phyloP scores from a whole-genome alignment of 306 rosid species.

The Acacia acuminata region DNA sequence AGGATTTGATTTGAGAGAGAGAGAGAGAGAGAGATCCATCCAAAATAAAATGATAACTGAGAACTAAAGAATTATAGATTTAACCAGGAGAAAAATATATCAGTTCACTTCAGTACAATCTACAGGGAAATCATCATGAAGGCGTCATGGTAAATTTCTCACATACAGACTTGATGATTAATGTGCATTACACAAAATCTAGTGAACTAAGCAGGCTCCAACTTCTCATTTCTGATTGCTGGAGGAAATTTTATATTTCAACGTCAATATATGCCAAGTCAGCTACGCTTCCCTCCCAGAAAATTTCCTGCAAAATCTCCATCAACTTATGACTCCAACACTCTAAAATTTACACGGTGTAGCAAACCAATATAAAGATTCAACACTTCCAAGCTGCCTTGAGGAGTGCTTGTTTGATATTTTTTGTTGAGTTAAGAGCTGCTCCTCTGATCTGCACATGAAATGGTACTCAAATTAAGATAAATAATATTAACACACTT shows the following conservation, averaged over 20 bases:
- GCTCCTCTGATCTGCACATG: constrained; percentile 22
- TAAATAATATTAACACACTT: neutral
- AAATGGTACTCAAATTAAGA: neutral
- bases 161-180: neutral
- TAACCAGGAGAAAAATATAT: neutral
- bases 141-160: neutral
- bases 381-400: constrained; percentile 20
- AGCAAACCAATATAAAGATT: neutral
- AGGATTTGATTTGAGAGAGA: neutral
- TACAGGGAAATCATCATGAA: neutral
- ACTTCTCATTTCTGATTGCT: neutral
- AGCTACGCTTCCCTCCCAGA: neutral
- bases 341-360: neutral
- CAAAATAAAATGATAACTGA: neutral
- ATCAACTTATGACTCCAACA: neutral
- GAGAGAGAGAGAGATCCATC: neutral
- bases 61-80: neutral
- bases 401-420: constrained; percentile 11
- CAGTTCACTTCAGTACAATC: neutral
- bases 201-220: neutral
- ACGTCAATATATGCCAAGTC: neutral
- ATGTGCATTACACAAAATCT: constrained; percentile 2
- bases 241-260: neutral
- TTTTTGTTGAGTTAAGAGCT: constrained; percentile 2
- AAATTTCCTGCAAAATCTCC: neutral